Evolutionary conservation across 306 rosid species (phyloP), one percentile per base, ranked within the genome.

Genomic region (Malus sieversii): DNA sequence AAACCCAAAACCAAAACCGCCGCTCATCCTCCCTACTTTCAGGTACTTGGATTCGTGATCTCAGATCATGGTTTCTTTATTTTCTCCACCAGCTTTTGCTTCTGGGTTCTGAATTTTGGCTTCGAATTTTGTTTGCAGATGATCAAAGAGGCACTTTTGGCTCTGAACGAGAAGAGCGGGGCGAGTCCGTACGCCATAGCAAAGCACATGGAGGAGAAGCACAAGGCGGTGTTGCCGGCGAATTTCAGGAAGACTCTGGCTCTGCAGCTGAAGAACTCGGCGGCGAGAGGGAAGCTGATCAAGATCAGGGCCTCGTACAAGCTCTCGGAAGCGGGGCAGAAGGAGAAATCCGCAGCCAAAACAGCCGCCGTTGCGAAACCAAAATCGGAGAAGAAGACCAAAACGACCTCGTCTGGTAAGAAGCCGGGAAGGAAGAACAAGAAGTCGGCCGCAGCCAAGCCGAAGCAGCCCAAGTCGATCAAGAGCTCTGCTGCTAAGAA

Each of bases 111-210:
- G 66, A 33, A 16, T 63, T 72, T 64, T 9, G 5, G 52, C 29
- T 1, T n/a, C 65, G 7, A n/a, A 0, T 61, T 77, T 30, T n/a
- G 65, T 4, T 5, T 42, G 69, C 78, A 94, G 97, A 94, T 94
- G 98, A 91, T 94, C 32, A 79, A 85, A 84, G 97, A 94, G 63
- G 98, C 98, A 3, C 51, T 94, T 66, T 0, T 81, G 80, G 88
- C 88, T n/a, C 75, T 94, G 68, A 86, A 88, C 32, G 96, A 94
- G 75, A 94, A 81, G 75, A 84, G 88, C 1, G 98, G 98, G 0
- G 91, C 98, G 29, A 94, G 98, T 32, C 92, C 96, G 2, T 86
- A 94, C 74, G 98, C 98, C 32, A 90, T 94, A 83, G 96, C 90
- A 7, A 94, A 91, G 82, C 87, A 84, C 89, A 90, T 91, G 92